phyloP scores from a whole-genome alignment of 108 stramenopile genomes.

The Epithemia pelagica region DNA sequence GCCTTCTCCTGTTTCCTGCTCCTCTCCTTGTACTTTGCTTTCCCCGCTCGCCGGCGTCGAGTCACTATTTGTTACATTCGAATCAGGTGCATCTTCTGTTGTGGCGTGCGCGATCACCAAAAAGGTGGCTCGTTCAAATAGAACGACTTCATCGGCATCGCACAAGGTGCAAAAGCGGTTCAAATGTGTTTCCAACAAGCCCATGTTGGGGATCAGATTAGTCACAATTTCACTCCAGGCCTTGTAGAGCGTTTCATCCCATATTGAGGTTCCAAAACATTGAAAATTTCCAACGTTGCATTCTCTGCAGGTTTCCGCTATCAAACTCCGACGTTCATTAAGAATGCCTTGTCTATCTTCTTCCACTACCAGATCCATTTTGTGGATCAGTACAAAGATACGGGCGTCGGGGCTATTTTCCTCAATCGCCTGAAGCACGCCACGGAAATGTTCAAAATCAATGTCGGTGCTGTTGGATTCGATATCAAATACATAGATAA shows the following conservation, averaged over 20 bases:
- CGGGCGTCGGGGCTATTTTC: conserved; percentile 93
- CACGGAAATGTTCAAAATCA: conserved; percentile 87
- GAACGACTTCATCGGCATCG: conserved; percentile 97
- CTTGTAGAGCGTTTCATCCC: conserved; percentile 99
- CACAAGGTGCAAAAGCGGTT: conserved; percentile 88
- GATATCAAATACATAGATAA: conserved; percentile 99
- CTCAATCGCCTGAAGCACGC: conserved; percentile 89
- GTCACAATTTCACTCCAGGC: conserved; percentile 96
- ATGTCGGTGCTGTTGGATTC: conserved; percentile 84
- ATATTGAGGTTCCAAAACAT: conserved; percentile 94
- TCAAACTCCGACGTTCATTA: conserved; percentile 70
- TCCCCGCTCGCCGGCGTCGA: background rate
- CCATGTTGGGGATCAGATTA: conserved; percentile 95
- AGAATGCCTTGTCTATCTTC: conserved; percentile 81
- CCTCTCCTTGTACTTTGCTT: conserved; percentile 9
- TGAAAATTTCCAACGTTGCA: conserved; percentile 75
- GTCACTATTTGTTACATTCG: background rate
- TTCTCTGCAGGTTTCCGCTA: conserved; percentile 61
- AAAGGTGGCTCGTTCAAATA: conserved; percentile 98
- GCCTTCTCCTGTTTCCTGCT: background rate
- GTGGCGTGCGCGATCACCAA: conserved; percentile 90
- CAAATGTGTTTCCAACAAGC: conserved; percentile 87
- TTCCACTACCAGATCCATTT: conserved; percentile 96
- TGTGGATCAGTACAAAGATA: conserved; percentile 97
- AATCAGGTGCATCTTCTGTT: conserved; percentile 8